A percentile compares a stretch with the other conserved stretches of the same genome.
Evolutionary conservation across 306 rosid species (phyloP).

Genomic region (Gastrolobium bilobum): DNA sequence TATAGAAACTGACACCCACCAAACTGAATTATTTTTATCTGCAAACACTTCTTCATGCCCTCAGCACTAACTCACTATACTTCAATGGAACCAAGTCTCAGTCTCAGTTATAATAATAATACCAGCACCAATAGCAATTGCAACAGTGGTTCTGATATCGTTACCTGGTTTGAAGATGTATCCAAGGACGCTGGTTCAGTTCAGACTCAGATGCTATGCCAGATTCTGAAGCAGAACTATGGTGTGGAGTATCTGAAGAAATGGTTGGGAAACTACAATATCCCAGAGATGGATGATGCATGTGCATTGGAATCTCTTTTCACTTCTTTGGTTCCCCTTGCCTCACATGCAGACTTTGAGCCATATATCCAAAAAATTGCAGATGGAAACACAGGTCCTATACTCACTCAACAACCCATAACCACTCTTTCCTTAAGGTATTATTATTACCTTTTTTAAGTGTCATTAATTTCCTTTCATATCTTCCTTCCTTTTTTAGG

Average conservation of each 20-base stretch:
- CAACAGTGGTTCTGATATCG: conserved; percentile 47
- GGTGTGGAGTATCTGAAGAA: conserved; percentile 67
- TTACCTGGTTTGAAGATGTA: conserved; percentile 69
- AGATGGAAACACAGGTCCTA: conserved; percentile 66
- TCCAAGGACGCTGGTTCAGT: conserved; percentile 56
- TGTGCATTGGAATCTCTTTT: conserved; percentile 67
- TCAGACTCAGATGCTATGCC: conserved; percentile 66
- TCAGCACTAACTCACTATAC: neutral
- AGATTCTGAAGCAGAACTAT: conserved; percentile 65
- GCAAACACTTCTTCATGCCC: neutral
- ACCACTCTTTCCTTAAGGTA: conserved; percentile 76
- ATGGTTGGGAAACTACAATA: conserved; percentile 63
- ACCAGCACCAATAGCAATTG: conserved; percentile 7
- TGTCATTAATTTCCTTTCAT: neutral
- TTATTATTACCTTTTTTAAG: neutral
- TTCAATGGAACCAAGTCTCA: conserved; percentile 51
- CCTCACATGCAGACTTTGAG: conserved; percentile 73
- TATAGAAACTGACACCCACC: neutral
- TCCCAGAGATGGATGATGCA: conserved; percentile 63
- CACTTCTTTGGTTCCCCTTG: conserved; percentile 68
- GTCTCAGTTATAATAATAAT: neutral
- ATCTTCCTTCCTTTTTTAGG: neutral
- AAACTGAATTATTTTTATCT: neutral
- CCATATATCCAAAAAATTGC: conserved; percentile 74
- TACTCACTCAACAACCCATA: conserved; percentile 72